phyloP scores from a whole-genome alignment of 2,329 filamentous ascomycete genomes.

The Aspergillus sp. region DNA sequence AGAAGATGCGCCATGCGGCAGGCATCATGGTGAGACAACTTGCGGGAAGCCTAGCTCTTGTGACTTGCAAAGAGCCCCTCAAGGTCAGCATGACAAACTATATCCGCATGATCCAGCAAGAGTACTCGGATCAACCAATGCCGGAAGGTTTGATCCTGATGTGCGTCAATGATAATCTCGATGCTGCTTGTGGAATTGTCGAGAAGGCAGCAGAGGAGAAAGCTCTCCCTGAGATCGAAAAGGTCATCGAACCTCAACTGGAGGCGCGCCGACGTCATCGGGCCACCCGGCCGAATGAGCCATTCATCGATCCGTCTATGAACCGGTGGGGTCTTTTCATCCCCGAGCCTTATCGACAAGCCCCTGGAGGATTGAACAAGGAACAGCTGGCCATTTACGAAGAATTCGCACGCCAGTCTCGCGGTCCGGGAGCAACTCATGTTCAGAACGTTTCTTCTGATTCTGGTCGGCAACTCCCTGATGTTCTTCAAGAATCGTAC shows the following conservation, averaged over 20 bases:
- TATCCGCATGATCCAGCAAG: slow-evolving; percentile 73
- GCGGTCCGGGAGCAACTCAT: slow-evolving; percentile 51
- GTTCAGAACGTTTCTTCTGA: slow-evolving; percentile 53
- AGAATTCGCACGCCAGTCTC: slow-evolving; percentile 83
- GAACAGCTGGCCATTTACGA: slow-evolving; percentile 96
- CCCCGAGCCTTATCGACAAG: slow-evolving; percentile 84
- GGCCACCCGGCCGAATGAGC: slow-evolving; percentile 67
- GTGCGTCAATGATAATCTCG: slow-evolving; percentile 97
- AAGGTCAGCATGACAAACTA: slow-evolving; percentile 97
- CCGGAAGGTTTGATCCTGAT: slow-evolving; percentile 94
- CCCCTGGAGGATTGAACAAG: slow-evolving; percentile 72
- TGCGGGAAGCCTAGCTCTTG: slow-evolving; percentile 84
- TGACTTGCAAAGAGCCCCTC: slow-evolving; percentile 97
- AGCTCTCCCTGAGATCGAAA: slow-evolving; percentile 88
- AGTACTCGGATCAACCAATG: slow-evolving; percentile 61
- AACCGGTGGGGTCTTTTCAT: slow-evolving; percentile 92
- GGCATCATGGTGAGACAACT: slow-evolving; percentile 93
- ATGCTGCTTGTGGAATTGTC: slow-evolving; percentile 85
- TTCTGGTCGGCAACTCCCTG: slow-evolving; percentile 53
- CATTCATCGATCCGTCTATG: slow-evolving; percentile 73
- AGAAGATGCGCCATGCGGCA: slow-evolving; percentile 75
- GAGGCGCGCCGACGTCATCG: slow-evolving; percentile 71
- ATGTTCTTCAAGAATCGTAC: slow-evolving; percentile 57
- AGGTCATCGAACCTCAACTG: slow-evolving; percentile 76
- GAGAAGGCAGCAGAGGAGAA: slow-evolving; percentile 94